Evolutionary conservation across 2,329 filamentous ascomycete genomes (phyloP).

Genomic region (Xylariaceae sp.): DNA sequence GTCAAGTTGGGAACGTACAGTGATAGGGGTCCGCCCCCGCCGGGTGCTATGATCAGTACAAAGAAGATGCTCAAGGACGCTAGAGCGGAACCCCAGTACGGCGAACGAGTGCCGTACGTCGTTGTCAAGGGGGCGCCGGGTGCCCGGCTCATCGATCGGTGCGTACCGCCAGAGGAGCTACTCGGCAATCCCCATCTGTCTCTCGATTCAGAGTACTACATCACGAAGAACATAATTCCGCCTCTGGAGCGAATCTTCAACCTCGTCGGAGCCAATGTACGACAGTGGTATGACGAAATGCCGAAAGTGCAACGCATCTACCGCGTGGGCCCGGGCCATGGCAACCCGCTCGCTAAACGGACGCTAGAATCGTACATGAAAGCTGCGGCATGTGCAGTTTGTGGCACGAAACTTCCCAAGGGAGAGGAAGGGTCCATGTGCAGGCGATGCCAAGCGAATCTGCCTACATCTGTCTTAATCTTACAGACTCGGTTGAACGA

Average conservation of each 20-base stretch:
- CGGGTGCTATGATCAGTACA: slow-evolving; percentile 83
- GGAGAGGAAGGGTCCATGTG: slow-evolving; percentile 47
- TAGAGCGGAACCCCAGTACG: slow-evolving; percentile 85
- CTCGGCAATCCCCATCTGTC: slow-evolving; percentile 70
- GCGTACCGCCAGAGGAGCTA: slow-evolving; percentile 79
- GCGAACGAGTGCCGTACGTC: slow-evolving; percentile 91
- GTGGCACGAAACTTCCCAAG: slow-evolving; percentile 48
- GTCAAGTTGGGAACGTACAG: slow-evolving; percentile 87
- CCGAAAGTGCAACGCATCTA: slow-evolving; percentile 78
- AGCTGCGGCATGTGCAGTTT: slow-evolving; percentile 72
- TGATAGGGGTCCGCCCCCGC: slow-evolving; percentile 71
- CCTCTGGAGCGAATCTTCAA: slow-evolving; percentile 96
- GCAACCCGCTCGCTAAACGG: slow-evolving; percentile 44
- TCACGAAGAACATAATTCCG: slow-evolving; percentile 89
- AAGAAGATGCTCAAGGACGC: slow-evolving; percentile 82
- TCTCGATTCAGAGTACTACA: slow-evolving; percentile 94
- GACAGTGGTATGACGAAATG: slow-evolving; percentile 94
- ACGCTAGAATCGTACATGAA: slow-evolving; percentile 95
- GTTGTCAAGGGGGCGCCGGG: slow-evolving; percentile 85
- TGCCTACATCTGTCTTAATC: slow-evolving; percentile 56
- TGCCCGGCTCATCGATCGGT: slow-evolving; percentile 79
- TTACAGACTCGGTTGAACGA: slow-evolving; percentile 58
- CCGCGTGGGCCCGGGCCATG: slow-evolving; percentile 44
- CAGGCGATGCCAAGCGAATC: slow-evolving; percentile 46
- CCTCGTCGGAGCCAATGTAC: slow-evolving; percentile 85